Base-by-base conservation (phyloP, 495 filamentous ascomycete genomes). In the Tuber calosporum region DNA sequence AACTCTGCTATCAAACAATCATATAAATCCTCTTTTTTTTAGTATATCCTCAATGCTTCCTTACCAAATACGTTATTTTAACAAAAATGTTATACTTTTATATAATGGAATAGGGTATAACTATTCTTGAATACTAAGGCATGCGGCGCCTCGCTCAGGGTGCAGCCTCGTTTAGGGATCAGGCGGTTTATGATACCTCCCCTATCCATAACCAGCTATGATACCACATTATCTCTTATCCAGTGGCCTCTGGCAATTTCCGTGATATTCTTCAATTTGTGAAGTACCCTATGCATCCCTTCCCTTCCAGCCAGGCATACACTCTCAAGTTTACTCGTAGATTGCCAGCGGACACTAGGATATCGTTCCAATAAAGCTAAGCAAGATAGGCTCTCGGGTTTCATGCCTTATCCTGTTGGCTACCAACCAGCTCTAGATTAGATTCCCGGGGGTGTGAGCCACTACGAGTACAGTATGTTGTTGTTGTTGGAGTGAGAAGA, bases 391-490 rank as follows among this genome's bases (percentile, higher is more conserved):
- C 45, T 48, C 4, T n/a, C 43, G 22, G 72, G 70, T 19, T 66
- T 26, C 62, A 67, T 34, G 68, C 72, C 74, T 30, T 53, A 67
- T 73, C 72, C 68, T 74, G 68, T 76, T 67, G 66, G 70, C 69
- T 77, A 68, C 76, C 67, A 58, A 76, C 69, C 72, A 73, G 67
- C 76, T 70, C 74, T 70, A n/a, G n/a, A n/a, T 74, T 67, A 77
- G 74, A 73, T 77, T 76, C 73, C 73, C 69, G 70, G 73, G 72
- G 70, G 72, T 48, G 75, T 72, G 75, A 11, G 22, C 22, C 45
- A 22, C 43, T 45, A 22, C 40, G 8, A 11, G 40, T 11, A 41
- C 40, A 1, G 40, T 20, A 43, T 41, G 43, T 45, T 22, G 19
- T 22, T 45, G 43, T 45, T 53, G 48, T 1, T n/a, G 45, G 5